phyloP scores from a whole-genome alignment of 257 asterid genomes.

The Nicotiana attenuata region DNA sequence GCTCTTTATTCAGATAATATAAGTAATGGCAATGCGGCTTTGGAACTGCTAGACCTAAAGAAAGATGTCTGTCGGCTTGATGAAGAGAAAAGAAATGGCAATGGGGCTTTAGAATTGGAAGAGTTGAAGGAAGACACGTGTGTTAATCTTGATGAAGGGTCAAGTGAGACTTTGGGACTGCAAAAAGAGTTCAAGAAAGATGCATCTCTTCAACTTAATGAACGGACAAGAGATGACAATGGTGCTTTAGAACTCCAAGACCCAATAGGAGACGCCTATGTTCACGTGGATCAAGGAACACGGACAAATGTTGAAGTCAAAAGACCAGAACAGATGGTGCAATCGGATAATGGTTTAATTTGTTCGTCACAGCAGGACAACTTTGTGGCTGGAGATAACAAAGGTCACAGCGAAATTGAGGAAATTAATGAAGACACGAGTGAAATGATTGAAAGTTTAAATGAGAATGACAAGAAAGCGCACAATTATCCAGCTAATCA shows the following conservation, averaged over 20 bases:
- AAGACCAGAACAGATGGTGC: conserved; percentile 11
- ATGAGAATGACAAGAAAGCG: conserved; percentile 13
- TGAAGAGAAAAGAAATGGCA: conserved; percentile 10
- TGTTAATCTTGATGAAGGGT: neutral
- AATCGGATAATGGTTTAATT: neutral
- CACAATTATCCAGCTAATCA: conserved; percentile 17
- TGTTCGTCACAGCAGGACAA: conserved; percentile 20
- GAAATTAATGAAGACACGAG: conserved; percentile 39
- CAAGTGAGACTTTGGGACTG: neutral
- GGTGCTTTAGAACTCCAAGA: neutral
- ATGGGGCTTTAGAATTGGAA: conserved; percentile 2
- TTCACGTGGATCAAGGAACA: neutral
- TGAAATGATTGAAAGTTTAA: conserved; percentile 19
- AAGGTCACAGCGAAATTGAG: conserved; percentile 38
- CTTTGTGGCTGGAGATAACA: conserved; percentile 10
- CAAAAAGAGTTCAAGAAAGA: neutral
- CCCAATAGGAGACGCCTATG: neutral
- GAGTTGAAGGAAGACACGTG: neutral
- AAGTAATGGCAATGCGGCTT: neutral
- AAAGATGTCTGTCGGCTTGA: conserved; percentile 16
- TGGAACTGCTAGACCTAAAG: conserved; percentile 17
- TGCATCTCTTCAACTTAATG: neutral
- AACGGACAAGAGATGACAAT: neutral
- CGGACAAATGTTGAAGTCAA: neutral
- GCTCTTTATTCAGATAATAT: conserved; percentile 42